phyloP scores from a whole-genome alignment of 2,329 filamentous ascomycete species.

The Conoideocrella luteorostrata region DNA sequence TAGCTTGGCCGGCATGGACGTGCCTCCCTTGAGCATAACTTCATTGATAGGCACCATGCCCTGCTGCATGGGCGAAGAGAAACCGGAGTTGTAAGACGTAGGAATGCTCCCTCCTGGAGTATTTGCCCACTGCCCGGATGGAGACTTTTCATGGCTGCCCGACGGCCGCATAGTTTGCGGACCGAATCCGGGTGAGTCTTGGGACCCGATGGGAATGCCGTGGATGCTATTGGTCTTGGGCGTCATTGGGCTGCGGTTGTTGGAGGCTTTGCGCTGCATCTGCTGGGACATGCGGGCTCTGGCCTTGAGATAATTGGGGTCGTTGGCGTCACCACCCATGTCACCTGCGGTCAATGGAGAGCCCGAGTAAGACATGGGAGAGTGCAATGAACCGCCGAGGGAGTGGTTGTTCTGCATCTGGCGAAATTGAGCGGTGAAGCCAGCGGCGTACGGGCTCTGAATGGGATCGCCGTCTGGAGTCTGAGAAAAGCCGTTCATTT shows the following conservation, averaged over 20 bases:
- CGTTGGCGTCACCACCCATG: slow-evolving; percentile 41
- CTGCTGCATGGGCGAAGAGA: slow-evolving; percentile 71
- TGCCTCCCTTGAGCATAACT: slow-evolving; percentile 79
- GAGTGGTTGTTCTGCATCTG: slow-evolving; percentile 55
- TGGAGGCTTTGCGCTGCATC: slow-evolving; percentile 68
- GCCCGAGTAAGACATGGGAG: slow-evolving; percentile 32
- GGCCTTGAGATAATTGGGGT: slow-evolving; percentile 53
- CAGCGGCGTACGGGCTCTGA: slow-evolving; percentile 79
- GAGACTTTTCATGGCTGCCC: slow-evolving; percentile 69
- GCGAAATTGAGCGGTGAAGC: slow-evolving; percentile 75
- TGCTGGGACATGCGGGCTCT: slow-evolving; percentile 55
- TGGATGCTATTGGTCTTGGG: slow-evolving; percentile 77
- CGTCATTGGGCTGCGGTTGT: slow-evolving; percentile 72
- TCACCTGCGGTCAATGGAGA: slow-evolving; percentile 39
- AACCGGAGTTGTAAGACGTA: slow-evolving; percentile 83
- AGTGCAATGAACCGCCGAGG: slow-evolving; percentile 44
- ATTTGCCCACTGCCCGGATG: slow-evolving; percentile 85
- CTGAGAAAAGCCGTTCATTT: slow-evolving; percentile 78
- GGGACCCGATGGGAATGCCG: slow-evolving; percentile 59
- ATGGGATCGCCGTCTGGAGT: slow-evolving; percentile 90
- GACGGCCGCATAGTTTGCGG: slow-evolving; percentile 71
- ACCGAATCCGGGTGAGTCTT: slow-evolving; percentile 66
- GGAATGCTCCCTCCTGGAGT: slow-evolving; percentile 72
- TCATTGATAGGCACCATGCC: slow-evolving; percentile 76
- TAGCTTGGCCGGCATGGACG: slow-evolving; percentile 86